phyloP scores from a whole-genome alignment of 495 filamentous ascomycete genomes.

The Aspergillus coremiiformis region DNA sequence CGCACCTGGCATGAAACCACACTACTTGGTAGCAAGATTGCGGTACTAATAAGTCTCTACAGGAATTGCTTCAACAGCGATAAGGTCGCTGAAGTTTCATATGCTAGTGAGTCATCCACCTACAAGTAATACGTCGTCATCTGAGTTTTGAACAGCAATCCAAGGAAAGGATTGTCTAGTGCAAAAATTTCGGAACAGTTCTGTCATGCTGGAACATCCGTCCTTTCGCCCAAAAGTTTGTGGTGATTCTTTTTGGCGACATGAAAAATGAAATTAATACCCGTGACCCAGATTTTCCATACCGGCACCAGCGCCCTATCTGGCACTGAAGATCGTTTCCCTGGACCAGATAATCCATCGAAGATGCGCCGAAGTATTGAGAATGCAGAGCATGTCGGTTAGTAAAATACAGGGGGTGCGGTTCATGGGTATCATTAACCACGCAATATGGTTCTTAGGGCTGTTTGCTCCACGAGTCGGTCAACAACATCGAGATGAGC shows the following conservation, averaged over 20 bases:
- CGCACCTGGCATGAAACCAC: conserved; percentile 52
- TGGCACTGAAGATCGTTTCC: conserved; percentile 63
- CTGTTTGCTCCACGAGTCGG: conserved; percentile 66
- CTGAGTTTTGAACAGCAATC: conserved; percentile 51
- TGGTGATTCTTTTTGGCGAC: not conserved
- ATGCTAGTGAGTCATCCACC: conserved; percentile 65
- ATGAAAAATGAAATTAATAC: not conserved
- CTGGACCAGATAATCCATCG: conserved; percentile 69
- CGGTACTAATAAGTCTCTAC: conserved; percentile 5
- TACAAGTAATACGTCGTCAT: conserved; percentile 9
- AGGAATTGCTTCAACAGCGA: conserved; percentile 77
- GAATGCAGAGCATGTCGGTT: conserved; percentile 79
- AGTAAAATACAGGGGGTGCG: conserved; percentile 23
- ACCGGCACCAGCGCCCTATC: conserved; percentile 36
- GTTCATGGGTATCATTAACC: not conserved
- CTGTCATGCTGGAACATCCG: conserved; percentile 79
- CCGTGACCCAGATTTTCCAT: conserved; percentile 38
- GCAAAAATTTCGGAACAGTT: conserved; percentile 92
- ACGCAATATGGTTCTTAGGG: conserved; percentile 25
- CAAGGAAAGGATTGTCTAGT: conserved; percentile 87
- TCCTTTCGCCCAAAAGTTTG: conserved; percentile 78
- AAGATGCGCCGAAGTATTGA: conserved; percentile 80
- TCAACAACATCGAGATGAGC: conserved; percentile 66
- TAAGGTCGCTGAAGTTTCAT: conserved; percentile 85
- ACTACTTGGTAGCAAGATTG: not conserved